Evolutionary conservation across 2,329 filamentous ascomycete species (phyloP), one percentile per base, ranked within the genome.

Genomic region (Cladosporium sp.): DNA sequence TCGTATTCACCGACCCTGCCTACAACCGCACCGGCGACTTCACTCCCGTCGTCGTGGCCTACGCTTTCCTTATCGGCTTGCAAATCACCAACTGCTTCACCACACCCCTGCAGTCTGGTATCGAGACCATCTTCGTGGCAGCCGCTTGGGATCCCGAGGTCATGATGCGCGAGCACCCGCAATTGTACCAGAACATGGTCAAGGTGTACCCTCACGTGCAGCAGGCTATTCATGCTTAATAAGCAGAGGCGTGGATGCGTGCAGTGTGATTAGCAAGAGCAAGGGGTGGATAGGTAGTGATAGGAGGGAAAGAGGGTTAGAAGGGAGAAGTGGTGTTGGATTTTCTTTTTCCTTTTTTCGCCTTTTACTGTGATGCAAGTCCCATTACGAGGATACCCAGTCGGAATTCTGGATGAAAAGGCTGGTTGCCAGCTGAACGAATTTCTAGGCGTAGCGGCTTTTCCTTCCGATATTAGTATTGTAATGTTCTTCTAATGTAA

Each of bases 31-130:
- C 79, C 10, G 84, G 86, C 57, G 78, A 73, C 10, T 95, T 86
- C 71, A 94, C 90, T 0, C 80, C 87, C 0, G 85, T 95, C 8
- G 81, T 96, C 17, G 83, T 96, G 70, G 90, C 90, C 0, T 95
- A 93, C 71, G 79, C 91, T 0, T 96, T 97, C 76, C 76, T 97
- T 53, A 92, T 97, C 62, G 93, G 93, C 6, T 76, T 96, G 63
- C 93, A 97, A 72, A 88, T 97, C 60, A 89, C 87, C 71, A 89
- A 95, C 72, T 84, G 96, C 62, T 95, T 97, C 75, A 89, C 93
- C 34, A 93, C 90, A 0, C 93, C 93, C 1, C 79, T 97, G 57
- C 87, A 87, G 62, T 92, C 87, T 66, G 93, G 93, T n/a, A 84
- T 96, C 61, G 89, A 96, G 64, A 95, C 92, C 0, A 89, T 96